Percentiles rank a stretch among this genome's conserved stretches.
Conservation (phyloP, 1,284 basidiomycete species). For the Moniliophthora roreri region DNA sequence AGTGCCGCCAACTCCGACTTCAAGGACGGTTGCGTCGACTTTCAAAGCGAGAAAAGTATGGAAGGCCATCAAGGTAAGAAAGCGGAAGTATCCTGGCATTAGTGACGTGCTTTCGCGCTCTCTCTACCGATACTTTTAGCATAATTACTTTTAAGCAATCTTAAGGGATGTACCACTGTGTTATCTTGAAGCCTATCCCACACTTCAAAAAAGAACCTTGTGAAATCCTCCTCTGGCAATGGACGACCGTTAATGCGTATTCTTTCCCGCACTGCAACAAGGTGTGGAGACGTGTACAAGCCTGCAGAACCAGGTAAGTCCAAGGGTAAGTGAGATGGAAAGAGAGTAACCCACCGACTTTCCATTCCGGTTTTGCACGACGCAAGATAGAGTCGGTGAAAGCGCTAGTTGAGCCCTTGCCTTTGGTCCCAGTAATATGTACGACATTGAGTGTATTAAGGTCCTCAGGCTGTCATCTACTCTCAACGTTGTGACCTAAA, state of each 20-base stretch:
- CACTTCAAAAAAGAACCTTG: conserved; percentile 94
- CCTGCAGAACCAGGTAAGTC: conserved; percentile 42
- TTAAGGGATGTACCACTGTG: conserved; percentile 43
- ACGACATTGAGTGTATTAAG: conserved; percentile 91
- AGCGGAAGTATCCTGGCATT: conserved; percentile 94
- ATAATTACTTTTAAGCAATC: neutral
- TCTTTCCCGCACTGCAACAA: conserved; percentile 93
- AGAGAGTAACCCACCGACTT: conserved; percentile 52
- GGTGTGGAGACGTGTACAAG: conserved; percentile 95
- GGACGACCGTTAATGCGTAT: conserved; percentile 94
- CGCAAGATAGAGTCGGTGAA: conserved; percentile 82
- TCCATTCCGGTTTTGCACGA: conserved; percentile 63
- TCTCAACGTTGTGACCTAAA: neutral
- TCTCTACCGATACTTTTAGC: conserved; percentile 36
- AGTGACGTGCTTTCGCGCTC: conserved; percentile 57
- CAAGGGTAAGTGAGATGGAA: neutral
- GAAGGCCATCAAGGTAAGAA: conserved; percentile 90
- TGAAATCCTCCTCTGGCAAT: conserved; percentile 85
- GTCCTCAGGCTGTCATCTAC: conserved; percentile 61
- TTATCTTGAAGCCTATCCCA: conserved; percentile 89
- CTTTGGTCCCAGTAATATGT: conserved; percentile 98
- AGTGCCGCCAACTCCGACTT: conserved; percentile 95
- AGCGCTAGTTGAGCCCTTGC: conserved; percentile 97
- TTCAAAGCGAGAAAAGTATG: conserved; percentile 84
- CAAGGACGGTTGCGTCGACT: conserved; percentile 89